Conservation (phyloP, 306 rosid species). For the Bauhinia variegata region DNA sequence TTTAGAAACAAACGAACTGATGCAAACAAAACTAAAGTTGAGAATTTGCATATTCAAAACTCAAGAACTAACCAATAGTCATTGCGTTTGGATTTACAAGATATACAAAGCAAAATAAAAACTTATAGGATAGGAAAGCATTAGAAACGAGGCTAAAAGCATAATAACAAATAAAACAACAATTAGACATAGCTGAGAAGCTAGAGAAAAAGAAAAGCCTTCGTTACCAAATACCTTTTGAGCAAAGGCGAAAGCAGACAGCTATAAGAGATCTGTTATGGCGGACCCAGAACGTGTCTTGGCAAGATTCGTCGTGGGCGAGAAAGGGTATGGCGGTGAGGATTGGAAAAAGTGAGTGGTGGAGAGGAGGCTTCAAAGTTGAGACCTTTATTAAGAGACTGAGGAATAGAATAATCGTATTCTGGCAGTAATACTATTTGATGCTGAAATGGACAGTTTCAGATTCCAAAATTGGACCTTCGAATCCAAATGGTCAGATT, state of each 20-base stretch:
- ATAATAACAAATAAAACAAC: neutral
- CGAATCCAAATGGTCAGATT: too few relatives aligned
- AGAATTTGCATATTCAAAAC: conserved; percentile 22
- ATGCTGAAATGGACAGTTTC: too few relatives aligned
- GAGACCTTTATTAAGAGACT: too few relatives aligned
- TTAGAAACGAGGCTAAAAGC: neutral
- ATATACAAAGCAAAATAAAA: neutral
- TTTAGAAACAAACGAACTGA: neutral
- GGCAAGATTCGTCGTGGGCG: conserved; percentile 1
- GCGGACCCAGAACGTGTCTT: neutral
- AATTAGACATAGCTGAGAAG: neutral
- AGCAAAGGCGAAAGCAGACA: neutral
- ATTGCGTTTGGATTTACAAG: neutral
- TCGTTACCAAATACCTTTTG: neutral
- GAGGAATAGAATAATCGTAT: too few relatives aligned
- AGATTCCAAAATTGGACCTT: too few relatives aligned
- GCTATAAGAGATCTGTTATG: too few relatives aligned
- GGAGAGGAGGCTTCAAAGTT: neutral
- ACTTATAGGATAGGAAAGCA: neutral
- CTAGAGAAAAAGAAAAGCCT: neutral
- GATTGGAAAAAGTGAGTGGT: conserved; percentile 33
- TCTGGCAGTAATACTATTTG: too few relatives aligned
- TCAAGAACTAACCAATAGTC: neutral
- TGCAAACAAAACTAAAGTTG: neutral
- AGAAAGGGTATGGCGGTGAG: conserved; percentile 17